phyloP scores from a whole-genome alignment of 108 stramenopile species.

The Nitzschia palea region DNA sequence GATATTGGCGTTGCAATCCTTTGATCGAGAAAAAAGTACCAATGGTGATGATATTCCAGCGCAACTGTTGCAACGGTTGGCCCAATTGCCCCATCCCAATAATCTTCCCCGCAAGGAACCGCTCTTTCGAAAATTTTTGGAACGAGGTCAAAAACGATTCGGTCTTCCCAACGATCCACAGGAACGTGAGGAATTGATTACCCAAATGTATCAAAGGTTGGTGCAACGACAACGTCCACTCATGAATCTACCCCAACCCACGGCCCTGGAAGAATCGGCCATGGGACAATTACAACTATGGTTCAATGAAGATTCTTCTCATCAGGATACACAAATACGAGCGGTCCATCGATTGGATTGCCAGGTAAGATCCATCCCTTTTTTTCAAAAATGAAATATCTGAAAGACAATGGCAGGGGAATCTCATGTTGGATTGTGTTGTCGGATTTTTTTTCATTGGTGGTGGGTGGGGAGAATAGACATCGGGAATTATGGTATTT shows the following conservation, averaged over 20 bases:
- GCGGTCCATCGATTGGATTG: slow-evolving; percentile 81
- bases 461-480: no score
- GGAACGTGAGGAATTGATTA: not conserved
- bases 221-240: slow-evolving; percentile 36
- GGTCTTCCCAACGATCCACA: slow-evolving; percentile 7
- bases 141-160: slow-evolving; percentile 50
- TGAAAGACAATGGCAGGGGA: no score
- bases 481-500: slow-evolving; percentile 77
- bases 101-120: slow-evolving; percentile 50
- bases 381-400: no score
- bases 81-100: not conserved
- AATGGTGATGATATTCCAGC: not conserved
- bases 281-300: slow-evolving; percentile 59
- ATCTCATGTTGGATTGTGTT: no score
- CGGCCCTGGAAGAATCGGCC: slow-evolving; percentile 62
- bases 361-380: slow-evolving; percentile 29
- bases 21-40: not conserved
- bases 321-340: not conserved
- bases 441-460: no score
- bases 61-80: not conserved
- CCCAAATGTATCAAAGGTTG: slow-evolving; percentile 30
- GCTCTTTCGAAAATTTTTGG: slow-evolving; percentile 46
- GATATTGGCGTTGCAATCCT: slow-evolving; percentile 47
- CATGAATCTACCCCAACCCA: slow-evolving; percentile 54
- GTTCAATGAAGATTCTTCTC: slow-evolving; percentile 12